Evolutionary conservation across 768 basidiomycete species (phyloP).

Genomic region (Naganishia onofrii): DNA sequence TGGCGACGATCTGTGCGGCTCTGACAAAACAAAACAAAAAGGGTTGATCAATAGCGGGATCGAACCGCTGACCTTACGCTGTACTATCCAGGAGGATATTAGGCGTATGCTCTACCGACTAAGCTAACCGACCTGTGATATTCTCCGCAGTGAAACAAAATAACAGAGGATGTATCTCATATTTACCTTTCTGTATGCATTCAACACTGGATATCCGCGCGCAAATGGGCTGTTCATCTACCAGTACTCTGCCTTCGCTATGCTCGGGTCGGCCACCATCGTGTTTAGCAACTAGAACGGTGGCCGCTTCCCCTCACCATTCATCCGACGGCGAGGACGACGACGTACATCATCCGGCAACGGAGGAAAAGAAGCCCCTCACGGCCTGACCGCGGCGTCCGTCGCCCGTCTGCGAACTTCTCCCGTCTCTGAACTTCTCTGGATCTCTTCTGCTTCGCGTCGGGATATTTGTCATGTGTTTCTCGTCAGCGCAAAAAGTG

Average conservation of each 20-base stretch:
- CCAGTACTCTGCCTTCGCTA: too few species aligned
- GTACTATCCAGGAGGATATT: background rate
- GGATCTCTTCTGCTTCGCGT: too few species aligned
- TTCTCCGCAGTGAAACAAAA: too few species aligned
- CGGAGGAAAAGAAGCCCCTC: background rate
- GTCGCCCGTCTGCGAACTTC: background rate
- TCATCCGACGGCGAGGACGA: background rate
- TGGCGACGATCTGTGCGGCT: too few species aligned
- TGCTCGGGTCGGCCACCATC: too few species aligned
- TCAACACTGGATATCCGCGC: background rate
- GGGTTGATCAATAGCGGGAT: constrained; percentile 5
- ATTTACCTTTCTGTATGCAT: too few species aligned
- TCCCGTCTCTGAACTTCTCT: background rate
- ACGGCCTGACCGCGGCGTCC: background rate
- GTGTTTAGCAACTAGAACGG: too few species aligned
- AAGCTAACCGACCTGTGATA: constrained; percentile 23
- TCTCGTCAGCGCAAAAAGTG: background rate
- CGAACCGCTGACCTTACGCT: constrained; percentile 8
- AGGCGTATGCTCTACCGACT: constrained; percentile 14
- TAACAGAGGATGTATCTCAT: too few species aligned
- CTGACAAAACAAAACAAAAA: background rate
- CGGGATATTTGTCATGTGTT: background rate
- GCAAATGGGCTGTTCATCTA: background rate
- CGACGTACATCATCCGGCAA: background rate
- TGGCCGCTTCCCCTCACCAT: too few species aligned